phyloP scores from a whole-genome alignment of 2,329 filamentous ascomycete species.

The Aspergillus costaricaensis region DNA sequence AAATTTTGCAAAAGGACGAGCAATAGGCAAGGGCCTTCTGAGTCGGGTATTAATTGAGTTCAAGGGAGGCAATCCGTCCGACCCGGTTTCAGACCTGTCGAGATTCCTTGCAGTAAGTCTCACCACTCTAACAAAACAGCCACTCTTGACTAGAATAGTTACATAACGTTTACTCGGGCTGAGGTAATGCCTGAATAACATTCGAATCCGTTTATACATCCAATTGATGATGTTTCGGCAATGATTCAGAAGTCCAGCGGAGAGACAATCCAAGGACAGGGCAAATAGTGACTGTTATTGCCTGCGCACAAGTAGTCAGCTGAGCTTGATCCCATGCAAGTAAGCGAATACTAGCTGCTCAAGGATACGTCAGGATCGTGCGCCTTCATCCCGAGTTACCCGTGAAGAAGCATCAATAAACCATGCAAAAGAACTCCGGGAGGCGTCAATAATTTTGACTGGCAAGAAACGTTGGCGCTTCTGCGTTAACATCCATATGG shows the following conservation, averaged over 20 bases:
- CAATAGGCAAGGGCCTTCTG: conserved; percentile 12
- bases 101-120: conserved; percentile 25
- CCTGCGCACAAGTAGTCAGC: neutral
- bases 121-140: conserved; percentile 3
- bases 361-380: conserved; percentile 13
- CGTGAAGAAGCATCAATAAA: neutral
- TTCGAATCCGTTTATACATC: no score
- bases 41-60: conserved; percentile 14
- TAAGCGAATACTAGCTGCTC: neutral
- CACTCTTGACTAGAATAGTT: neutral
- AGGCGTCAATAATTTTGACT: no score
- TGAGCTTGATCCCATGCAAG: no score
- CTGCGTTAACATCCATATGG: neutral
- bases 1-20: neutral
- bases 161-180: neutral
- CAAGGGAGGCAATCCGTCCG: conserved; percentile 10
- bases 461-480: no score
- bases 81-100: conserved; percentile 20
- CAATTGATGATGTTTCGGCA: no score
- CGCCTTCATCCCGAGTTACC: conserved; percentile 8
- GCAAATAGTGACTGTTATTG: neutral
- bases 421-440: neutral
- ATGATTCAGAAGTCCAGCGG: neutral
- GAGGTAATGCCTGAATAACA: neutral
- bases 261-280: neutral